Evolutionary conservation across 768 basidiomycete genomes (phyloP), one percentile per base, ranked within the genome.

Genomic region (Collybia nuda): DNA sequence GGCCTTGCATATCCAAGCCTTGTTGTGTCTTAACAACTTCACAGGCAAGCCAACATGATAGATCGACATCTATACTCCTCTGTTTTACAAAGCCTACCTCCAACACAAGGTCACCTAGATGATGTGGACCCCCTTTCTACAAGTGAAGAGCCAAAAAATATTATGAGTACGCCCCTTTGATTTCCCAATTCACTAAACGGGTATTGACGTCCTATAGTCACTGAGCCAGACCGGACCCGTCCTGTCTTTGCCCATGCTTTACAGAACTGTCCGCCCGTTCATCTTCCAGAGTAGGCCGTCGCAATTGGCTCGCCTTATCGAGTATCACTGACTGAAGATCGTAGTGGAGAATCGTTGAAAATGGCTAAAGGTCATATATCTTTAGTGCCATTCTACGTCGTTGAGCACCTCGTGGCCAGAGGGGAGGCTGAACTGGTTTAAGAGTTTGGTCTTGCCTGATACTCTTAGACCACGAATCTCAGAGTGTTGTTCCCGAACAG

Each of bases 221-320:
- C 86, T 0, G 75, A 82, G 59, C 93, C 94, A 8, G 87, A 94
- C 58, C 85, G 81, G 62, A 74, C 81, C 2, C 75, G 77, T 0
- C 85, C 91, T 0, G 91, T 97, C 0, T 90, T 96, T 61, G 84
- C 89, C 2, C 88, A 86, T 62, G 93, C 92, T 14, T 73, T 85
- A 21, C 74, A 77, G 53, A 76, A 77, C 49, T 95, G 90, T 69
- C 82, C 84, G 7, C 81, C 78, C 3, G 74, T 86, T 50, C 73
- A 73, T 44, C 64, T 87, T n/a, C 86, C 85, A 6, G 86, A 89
- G 88, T 90, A 57, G 45, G 86, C 69, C 14, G 5, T 40, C 5
- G 9, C 14, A 21, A 14, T 24, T 42, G 4, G 3, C 7, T 26
- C 24, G 19, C 21, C 29, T 23, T 26, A 36, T 35, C 19, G 38